phyloP scores from a whole-genome alignment of 805 yeast genomes.

The Wickerhamomyces queroliae region DNA sequence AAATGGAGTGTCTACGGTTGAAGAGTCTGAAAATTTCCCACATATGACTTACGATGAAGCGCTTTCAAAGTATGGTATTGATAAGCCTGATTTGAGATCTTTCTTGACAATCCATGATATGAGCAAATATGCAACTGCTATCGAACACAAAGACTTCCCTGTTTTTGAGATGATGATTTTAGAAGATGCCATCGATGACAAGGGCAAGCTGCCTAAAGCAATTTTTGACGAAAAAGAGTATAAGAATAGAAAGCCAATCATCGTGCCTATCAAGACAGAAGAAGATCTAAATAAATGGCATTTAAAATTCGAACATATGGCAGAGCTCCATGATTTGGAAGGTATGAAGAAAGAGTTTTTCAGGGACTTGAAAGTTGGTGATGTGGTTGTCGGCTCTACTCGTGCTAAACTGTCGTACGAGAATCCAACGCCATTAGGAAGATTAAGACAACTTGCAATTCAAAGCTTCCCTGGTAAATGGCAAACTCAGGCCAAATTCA shows the following conservation, averaged over 20 bases:
- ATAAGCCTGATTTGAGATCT: slow-evolving; percentile 88
- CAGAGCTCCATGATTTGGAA: slow-evolving; percentile 26
- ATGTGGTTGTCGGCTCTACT: slow-evolving; percentile 73
- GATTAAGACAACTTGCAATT: slow-evolving; percentile 71
- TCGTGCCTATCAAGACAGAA: slow-evolving; percentile 42
- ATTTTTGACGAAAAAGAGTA: slow-evolving; percentile 40
- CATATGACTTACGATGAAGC: slow-evolving; percentile 64
- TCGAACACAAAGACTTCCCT: slow-evolving; percentile 43
- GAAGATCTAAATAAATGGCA: slow-evolving; percentile 40
- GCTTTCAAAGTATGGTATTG: slow-evolving; percentile 74
- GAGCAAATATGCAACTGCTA: slow-evolving; percentile 21
- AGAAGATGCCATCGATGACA: slow-evolving; percentile 30
- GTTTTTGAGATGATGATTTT: slow-evolving; percentile 72
- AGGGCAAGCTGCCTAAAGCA: slow-evolving; percentile 27
- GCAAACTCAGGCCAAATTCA: slow-evolving; percentile 32
- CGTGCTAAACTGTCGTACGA: slow-evolving; percentile 69
- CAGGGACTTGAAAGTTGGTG: slow-evolving; percentile 55
- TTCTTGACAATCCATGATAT: slow-evolving; percentile 28
- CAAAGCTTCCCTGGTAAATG: slow-evolving; percentile 44
- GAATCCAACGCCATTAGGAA: slow-evolving; percentile 93
- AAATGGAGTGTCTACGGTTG: slow-evolving; percentile 21
- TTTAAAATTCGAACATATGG: slow-evolving; percentile 24
- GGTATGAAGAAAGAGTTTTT: slow-evolving; percentile 29
- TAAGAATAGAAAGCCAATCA: slow-evolving; percentile 50
- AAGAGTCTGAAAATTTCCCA: slow-evolving; percentile 9